These are phyloP conservation scores for Suillus subluteus DNA, from an alignment of 768 basidiomycete species.

Conservation along the genomic window DNA sequence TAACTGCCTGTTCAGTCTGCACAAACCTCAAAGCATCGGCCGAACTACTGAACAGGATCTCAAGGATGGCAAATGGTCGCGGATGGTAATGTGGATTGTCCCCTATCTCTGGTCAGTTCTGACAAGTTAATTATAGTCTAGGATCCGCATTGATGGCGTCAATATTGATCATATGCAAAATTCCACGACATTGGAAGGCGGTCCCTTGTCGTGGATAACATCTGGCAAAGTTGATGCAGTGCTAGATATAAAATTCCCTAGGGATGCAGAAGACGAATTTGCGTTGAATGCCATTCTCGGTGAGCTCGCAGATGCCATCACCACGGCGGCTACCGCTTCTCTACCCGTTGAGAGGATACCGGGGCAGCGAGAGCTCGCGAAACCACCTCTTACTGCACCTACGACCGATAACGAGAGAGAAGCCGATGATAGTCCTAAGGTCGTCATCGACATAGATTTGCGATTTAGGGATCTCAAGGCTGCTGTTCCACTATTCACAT, in stretches of 20 bases:
- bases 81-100: slow-evolving; percentile 70
- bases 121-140: slow-evolving; percentile 57
- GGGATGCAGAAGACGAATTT: slow-evolving; percentile 68
- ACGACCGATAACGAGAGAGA: slow-evolving; percentile 39
- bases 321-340: slow-evolving; percentile 57
- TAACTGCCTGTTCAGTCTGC: slow-evolving; percentile 95
- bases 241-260: slow-evolving; percentile 96
- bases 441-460: slow-evolving; percentile 90
- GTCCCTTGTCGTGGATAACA: slow-evolving; percentile 95
- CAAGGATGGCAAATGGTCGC: slow-evolving; percentile 81
- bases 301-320: slow-evolving; percentile 90
- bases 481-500: slow-evolving; percentile 88
- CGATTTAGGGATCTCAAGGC: slow-evolving; percentile 96
- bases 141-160: slow-evolving; percentile 95
- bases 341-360: slow-evolving; percentile 68
- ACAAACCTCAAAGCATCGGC: slow-evolving; percentile 95
- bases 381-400: slow-evolving; percentile 83
- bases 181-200: slow-evolving; percentile 75
- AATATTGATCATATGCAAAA: slow-evolving; percentile 94
- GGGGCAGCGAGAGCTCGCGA: slow-evolving; percentile 83
- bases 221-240: slow-evolving; percentile 97
- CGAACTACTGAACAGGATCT: slow-evolving; percentile 85
- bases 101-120: slow-evolving; percentile 2
- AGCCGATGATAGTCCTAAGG: slow-evolving; percentile 44
- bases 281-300: slow-evolving; percentile 81